Conservation (phyloP, 257 asterid species). For the Ilex asprella region DNA sequence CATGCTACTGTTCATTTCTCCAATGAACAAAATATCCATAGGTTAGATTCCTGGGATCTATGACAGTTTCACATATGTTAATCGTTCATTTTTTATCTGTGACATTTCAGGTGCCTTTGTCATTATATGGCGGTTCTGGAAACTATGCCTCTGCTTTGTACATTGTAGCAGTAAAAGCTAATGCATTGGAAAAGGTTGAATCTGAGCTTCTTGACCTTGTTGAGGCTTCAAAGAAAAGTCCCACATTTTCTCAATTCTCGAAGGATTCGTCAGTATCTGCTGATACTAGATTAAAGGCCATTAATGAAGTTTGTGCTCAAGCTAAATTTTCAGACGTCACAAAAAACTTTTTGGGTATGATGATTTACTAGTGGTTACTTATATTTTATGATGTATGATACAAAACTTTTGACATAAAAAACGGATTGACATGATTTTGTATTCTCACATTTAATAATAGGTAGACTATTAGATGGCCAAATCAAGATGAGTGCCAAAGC, state of each 20-base stretch:
- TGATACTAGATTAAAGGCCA: slow-evolving; percentile 62
- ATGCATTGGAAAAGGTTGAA: slow-evolving; percentile 75
- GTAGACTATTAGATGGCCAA: too few relatives aligned
- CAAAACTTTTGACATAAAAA: too few relatives aligned
- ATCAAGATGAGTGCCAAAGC: too few relatives aligned
- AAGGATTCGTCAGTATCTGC: slow-evolving; percentile 61
- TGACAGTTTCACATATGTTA: slow-evolving; percentile 7
- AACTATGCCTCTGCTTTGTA: slow-evolving; percentile 92
- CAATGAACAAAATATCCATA: too few relatives aligned
- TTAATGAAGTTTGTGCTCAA: slow-evolving; percentile 43
- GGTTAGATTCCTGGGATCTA: neutral
- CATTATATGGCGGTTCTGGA: slow-evolving; percentile 78
- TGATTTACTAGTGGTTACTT: too few relatives aligned
- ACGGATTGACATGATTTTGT: too few relatives aligned
- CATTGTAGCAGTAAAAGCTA: slow-evolving; percentile 75
- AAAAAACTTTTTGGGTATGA: slow-evolving; percentile 64
- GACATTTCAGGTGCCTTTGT: slow-evolving; percentile 63
- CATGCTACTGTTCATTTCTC: neutral
- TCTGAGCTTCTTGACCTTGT: slow-evolving; percentile 61
- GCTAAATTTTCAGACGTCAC: slow-evolving; percentile 67
- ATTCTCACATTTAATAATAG: too few relatives aligned
- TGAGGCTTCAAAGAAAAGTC: slow-evolving; percentile 75
- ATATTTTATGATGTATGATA: too few relatives aligned
- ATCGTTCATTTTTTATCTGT: slow-evolving; percentile 4
- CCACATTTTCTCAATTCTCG: slow-evolving; percentile 68